Conservation (phyloP, 169 alveolate species). For the Plasmodium inui region DNA sequence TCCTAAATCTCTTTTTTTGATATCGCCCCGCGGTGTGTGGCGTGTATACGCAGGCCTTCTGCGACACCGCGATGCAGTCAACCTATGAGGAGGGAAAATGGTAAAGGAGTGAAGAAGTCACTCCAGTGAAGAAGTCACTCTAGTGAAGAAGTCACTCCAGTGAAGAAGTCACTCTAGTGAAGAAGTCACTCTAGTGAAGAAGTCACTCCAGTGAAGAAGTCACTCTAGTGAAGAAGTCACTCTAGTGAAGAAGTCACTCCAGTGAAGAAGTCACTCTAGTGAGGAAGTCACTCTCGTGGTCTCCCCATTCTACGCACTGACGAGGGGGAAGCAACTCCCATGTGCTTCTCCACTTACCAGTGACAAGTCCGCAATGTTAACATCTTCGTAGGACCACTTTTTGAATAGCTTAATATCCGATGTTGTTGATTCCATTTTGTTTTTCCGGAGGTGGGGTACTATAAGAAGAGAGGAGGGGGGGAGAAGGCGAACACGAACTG, state of each 20-base stretch:
- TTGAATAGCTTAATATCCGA: constrained; percentile 95
- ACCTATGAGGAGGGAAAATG: constrained; percentile 79
- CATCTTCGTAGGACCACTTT: constrained; percentile 97
- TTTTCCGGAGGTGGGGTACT: neutral
- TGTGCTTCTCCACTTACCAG: constrained; percentile 81
- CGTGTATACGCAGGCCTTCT: constrained; percentile 95
- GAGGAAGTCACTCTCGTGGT: neutral
- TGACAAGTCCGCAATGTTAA: constrained; percentile 95
- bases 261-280: neutral
- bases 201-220: neutral
- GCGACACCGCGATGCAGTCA: constrained; percentile 94
- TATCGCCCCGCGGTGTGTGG: constrained; percentile 99
- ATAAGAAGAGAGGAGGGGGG: neutral
- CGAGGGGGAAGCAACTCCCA: neutral
- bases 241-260: neutral
- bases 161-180: neutral
- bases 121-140: too few species aligned
- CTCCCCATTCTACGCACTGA: neutral
- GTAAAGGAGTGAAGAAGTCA: neutral
- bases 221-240: neutral
- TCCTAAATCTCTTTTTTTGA: constrained; percentile 98
- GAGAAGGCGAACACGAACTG: neutral
- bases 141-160: too few species aligned
- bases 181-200: neutral
- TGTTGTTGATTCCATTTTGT: constrained; percentile 79